Evolutionary conservation across 1,284 basidiomycete species (phyloP).

Genomic region (Malassezia globosa): DNA sequence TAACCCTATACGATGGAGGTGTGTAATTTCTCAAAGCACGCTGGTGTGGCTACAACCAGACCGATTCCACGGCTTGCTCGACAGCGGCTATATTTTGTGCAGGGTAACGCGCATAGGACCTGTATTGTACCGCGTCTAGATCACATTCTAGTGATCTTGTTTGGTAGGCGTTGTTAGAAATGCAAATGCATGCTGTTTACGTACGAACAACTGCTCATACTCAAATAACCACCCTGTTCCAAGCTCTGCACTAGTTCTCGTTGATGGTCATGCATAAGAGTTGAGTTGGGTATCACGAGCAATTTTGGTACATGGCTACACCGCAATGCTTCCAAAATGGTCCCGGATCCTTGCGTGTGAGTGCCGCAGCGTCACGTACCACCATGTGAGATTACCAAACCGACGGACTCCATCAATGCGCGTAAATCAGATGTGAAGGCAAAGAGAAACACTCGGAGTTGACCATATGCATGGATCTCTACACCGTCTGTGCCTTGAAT

Average conservation of each 20-base stretch:
- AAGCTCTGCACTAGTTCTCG: conserved; percentile 65
- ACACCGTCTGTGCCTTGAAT: conserved; percentile 19
- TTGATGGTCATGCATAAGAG: conserved; percentile 86
- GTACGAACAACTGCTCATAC: too few species aligned
- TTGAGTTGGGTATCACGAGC: conserved; percentile 77
- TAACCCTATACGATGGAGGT: conserved; percentile 6
- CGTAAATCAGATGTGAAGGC: conserved; percentile 23
- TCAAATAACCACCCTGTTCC: background rate
- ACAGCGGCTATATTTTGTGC: background rate
- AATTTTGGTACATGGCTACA: conserved; percentile 55
- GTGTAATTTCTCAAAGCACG: conserved; percentile 4
- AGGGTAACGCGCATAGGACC: background rate
- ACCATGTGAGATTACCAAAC: conserved; percentile 81
- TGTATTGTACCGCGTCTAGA: too few species aligned
- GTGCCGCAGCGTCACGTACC: conserved; percentile 55
- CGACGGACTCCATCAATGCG: conserved; percentile 54
- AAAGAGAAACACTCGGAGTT: conserved; percentile 23
- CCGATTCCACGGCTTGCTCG: background rate
- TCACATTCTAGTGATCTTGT: too few species aligned
- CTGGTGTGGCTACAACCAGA: background rate
- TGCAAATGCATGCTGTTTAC: too few species aligned
- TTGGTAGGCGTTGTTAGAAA: too few species aligned
- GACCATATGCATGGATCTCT: conserved; percentile 1
- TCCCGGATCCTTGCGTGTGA: conserved; percentile 65
- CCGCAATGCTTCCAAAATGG: conserved; percentile 76